phyloP scores from a whole-genome alignment of 148 eudicot species.

The Chenopodium album region DNA sequence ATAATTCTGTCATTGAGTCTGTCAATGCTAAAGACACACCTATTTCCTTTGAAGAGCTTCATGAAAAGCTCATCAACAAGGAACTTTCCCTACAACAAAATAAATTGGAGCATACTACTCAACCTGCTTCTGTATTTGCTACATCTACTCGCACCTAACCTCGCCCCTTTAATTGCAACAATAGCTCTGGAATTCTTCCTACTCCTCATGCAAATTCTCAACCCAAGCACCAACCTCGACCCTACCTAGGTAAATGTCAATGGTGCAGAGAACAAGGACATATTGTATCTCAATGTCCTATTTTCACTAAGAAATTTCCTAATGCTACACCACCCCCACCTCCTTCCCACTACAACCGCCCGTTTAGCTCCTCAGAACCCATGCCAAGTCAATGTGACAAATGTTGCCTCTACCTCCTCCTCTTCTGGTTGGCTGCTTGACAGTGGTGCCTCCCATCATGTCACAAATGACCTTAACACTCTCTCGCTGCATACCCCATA shows the following conservation, averaged over 20 bases:
- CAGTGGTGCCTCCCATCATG: too few species aligned
- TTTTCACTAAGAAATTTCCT: background rate
- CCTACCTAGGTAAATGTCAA: conserved; percentile 1
- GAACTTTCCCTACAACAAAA: background rate
- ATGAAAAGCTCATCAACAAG: conserved; percentile 3
- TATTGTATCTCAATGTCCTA: background rate
- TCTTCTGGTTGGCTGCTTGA: too few species aligned
- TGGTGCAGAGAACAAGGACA: conserved; percentile 8
- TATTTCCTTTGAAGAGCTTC: background rate
- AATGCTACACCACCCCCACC: background rate
- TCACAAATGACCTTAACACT: too few species aligned
- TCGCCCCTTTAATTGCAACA: background rate
- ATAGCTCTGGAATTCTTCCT: background rate
- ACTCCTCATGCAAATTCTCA: background rate
- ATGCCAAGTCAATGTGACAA: too few species aligned
- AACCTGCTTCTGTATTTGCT: background rate
- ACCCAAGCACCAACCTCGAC: background rate
- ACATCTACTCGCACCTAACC: background rate
- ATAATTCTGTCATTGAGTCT: too few species aligned
- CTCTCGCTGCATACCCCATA: too few species aligned
- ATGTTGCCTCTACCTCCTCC: too few species aligned
- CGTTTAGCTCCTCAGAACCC: too few species aligned
- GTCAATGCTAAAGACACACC: too few species aligned
- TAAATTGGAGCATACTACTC: background rate
- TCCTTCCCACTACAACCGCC: too few species aligned